These are phyloP conservation scores for Tubosaeta brunneosetosa DNA, from an alignment of 768 basidiomycete genomes.

Conservation along the genomic window DNA sequence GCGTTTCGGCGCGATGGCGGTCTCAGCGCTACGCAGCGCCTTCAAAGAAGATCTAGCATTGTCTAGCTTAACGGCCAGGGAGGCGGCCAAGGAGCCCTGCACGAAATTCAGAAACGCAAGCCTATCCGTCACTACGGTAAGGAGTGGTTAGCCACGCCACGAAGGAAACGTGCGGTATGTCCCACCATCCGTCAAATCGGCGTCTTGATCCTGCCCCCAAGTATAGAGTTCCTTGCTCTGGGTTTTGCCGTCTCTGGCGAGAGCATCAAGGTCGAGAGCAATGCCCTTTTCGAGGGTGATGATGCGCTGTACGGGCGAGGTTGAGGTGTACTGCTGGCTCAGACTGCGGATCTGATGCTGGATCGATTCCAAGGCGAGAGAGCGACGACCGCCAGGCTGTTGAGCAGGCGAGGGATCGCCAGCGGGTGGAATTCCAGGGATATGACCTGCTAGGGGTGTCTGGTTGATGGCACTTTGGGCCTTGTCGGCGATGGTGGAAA, in stretches of 20 bases:
- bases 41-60: slow-evolving; percentile 64
- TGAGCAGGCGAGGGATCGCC: slow-evolving; percentile 41
- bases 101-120: slow-evolving; percentile 80
- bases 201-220: slow-evolving; percentile 71
- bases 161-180: neutral
- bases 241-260: slow-evolving; percentile 60
- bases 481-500: slow-evolving; percentile 69
- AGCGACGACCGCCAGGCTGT: slow-evolving; percentile 42
- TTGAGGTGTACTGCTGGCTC: slow-evolving; percentile 70
- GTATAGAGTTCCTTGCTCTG: slow-evolving; percentile 83
- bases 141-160: neutral
- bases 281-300: slow-evolving; percentile 77
- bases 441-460: slow-evolving; percentile 52
- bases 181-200: slow-evolving; percentile 75
- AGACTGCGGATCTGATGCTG: slow-evolving; percentile 70
- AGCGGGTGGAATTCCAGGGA: slow-evolving; percentile 42
- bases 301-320: slow-evolving; percentile 69
- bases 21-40: slow-evolving; percentile 67
- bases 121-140: slow-evolving; percentile 66
- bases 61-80: slow-evolving; percentile 60
- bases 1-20: slow-evolving; percentile 53
- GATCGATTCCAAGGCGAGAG: slow-evolving; percentile 54
- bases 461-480: slow-evolving; percentile 67
- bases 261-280: slow-evolving; percentile 65
- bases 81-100: slow-evolving; percentile 58